These are phyloP conservation scores for Cnidoscolus chayamansa DNA, from an alignment of 441 rosid species.

Conservation along the genomic window DNA sequence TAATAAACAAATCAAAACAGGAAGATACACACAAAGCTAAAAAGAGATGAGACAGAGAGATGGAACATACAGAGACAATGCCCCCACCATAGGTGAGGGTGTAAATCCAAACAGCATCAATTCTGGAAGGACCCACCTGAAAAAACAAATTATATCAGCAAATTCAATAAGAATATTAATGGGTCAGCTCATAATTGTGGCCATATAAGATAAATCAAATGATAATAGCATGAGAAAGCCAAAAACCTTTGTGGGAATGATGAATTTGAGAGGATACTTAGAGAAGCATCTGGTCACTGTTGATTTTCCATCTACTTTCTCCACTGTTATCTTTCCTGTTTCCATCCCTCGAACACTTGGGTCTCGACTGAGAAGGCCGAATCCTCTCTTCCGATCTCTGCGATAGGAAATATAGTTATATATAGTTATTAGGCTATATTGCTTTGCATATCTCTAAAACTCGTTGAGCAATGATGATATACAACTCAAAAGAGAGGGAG, in stretches of 20 bases:
- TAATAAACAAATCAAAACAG: conserved; percentile 7
- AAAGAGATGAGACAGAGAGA: conserved; percentile 8
- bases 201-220: background rate
- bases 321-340: conserved; percentile 63
- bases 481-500: no score
- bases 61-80: conserved; percentile 66
- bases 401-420: background rate
- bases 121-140: conserved; percentile 70
- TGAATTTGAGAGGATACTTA: conserved; percentile 91
- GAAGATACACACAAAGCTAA: background rate
- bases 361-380: background rate
- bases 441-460: no score
- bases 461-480: no score
- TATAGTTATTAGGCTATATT: no score
- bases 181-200: no score
- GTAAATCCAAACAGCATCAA: conserved; percentile 87
- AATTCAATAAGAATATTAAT: background rate
- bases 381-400: background rate
- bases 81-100: conserved; percentile 90
- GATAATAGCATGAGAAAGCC: background rate
- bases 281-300: conserved; percentile 72
- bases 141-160: conserved; percentile 9
- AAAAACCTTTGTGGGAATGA: conserved; percentile 70
- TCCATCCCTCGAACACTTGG: conserved; percentile 33
- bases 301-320: conserved; percentile 69